Evolutionary conservation across 2,329 filamentous ascomycete genomes (phyloP).

Genomic region (Tolypocladium guangdongense): DNA sequence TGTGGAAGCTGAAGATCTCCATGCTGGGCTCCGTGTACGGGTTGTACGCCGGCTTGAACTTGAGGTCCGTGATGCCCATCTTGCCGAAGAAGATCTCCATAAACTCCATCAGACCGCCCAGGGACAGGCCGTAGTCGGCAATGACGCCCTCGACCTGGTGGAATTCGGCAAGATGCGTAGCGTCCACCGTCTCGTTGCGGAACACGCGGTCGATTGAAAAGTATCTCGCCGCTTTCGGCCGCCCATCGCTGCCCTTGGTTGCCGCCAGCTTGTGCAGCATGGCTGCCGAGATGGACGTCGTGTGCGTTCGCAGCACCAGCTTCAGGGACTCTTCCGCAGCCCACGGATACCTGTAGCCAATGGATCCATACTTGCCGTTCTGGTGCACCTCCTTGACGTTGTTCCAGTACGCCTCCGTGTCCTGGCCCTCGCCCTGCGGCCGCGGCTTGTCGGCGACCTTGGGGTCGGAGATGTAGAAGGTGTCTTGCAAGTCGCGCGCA

Average conservation of each 20-base stretch:
- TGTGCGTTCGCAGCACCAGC: constrained; percentile 90
- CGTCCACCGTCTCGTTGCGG: constrained; percentile 94
- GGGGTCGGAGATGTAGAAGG: constrained; percentile 95
- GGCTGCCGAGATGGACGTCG: constrained; percentile 81
- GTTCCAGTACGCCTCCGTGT: constrained; percentile 81
- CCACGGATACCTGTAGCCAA: constrained; percentile 95
- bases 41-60: constrained; percentile 76
- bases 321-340: constrained; percentile 71
- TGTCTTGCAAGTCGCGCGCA: constrained; percentile 93
- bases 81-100: constrained; percentile 94
- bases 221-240: constrained; percentile 66
- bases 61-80: constrained; percentile 77
- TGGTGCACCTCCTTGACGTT: constrained; percentile 83
- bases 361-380: constrained; percentile 83
- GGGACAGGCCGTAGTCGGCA: constrained; percentile 85
- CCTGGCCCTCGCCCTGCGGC: constrained; percentile 39
- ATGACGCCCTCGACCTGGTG: constrained; percentile 98
- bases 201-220: constrained; percentile 99
- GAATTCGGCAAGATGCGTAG: constrained; percentile 94
- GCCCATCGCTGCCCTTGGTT: constrained; percentile 61
- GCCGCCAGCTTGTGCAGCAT: constrained; percentile 85
- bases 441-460: constrained; percentile 59
- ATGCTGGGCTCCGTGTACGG: constrained; percentile 80
- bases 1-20: constrained; percentile 96
- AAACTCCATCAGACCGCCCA: constrained; percentile 86